phyloP scores from a whole-genome alignment of 2,329 filamentous ascomycete species.

The Dothistroma pini region DNA sequence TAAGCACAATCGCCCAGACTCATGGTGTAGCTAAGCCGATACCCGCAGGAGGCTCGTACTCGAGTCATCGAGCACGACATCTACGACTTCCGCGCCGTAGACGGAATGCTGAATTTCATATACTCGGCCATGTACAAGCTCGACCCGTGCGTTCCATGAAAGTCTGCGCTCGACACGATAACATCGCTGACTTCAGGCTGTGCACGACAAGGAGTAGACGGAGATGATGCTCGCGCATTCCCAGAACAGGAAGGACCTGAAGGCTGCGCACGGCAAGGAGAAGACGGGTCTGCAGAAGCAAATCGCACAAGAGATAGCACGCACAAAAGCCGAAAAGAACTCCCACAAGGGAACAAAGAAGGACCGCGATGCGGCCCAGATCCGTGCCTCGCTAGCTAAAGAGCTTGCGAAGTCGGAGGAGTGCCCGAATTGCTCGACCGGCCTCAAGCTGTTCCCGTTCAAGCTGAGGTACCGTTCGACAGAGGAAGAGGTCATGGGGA shows the following conservation, averaged over 20 bases:
- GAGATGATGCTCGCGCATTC: neutral
- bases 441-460: no score
- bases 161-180: no score
- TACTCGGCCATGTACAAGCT: conserved; percentile 5
- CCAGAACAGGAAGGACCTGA: no score
- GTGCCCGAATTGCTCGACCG: neutral
- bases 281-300: neutral
- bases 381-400: no score
- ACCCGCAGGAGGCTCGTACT: neutral
- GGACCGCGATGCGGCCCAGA: no score
- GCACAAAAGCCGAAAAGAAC: neutral
- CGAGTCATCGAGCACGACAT: conserved; percentile 6
- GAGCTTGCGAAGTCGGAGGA: neutral
- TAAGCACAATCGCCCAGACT: neutral
- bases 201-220: neutral
- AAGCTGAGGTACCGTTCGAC: neutral
- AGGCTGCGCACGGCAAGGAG: neutral
- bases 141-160: neutral
- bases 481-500: neutral
- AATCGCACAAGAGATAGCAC: neutral
- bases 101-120: conserved; percentile 6
- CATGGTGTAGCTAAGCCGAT: no score
- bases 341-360: no score
- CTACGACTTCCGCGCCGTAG: conserved; percentile 3
- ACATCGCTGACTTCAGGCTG: neutral